Evolutionary conservation across 805 yeast genomes (phyloP), one percentile per base, ranked within the genome.

Genomic region (Clavispora carvajalis): DNA sequence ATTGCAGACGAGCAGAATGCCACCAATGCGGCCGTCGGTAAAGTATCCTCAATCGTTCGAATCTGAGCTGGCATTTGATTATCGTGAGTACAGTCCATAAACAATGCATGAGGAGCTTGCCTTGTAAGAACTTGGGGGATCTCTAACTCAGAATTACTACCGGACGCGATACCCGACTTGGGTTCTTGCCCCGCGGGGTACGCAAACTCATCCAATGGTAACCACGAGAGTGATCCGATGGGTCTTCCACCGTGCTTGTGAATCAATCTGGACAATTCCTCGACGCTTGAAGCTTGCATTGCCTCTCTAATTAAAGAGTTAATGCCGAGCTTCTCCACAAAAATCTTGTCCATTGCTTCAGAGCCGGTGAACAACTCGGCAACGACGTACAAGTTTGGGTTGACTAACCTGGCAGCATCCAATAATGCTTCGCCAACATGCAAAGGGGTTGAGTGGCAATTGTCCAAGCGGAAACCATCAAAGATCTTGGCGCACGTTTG

Each of bases 51-150:
- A 1, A 87, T 83, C 0, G 96, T 89, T 58, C 98, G 78, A 63
- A 85, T 88, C 52, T 91, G 95, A 33, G 73, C 75, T 2, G 97
- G 95, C 16, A 80, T 82, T 63, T 89, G 93, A 57, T 91, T 91
- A 60, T 91, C 99, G 60, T 91, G 99, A 2, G 98, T 90, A 55
- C 97, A 91, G 57, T 93, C 98, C 97, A 93, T 91, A 52, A 91
- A 84, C 52, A 93, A 69, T 0, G 98, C 96, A 63, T 89, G 97
- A 4, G 95, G 95, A n/a, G 82, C 79, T 33, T 81, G 76, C 4
- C 82, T 71, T 1, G 80, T 70, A 35, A 91, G 69, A 8, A 77
- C 69, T 48, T 73, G 73, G 2, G 95, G 91, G 36, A 85, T 73
- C 44, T 79, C 79, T 45, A 84, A 65, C 57, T 84, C 89, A 5